A percentile compares a stretch with the other conserved stretches of the same genome.
These are phyloP conservation scores for Ophiosphaerella herpotricha DNA, from an alignment of 2,329 filamentous ascomycete genomes.

Conservation along the genomic window DNA sequence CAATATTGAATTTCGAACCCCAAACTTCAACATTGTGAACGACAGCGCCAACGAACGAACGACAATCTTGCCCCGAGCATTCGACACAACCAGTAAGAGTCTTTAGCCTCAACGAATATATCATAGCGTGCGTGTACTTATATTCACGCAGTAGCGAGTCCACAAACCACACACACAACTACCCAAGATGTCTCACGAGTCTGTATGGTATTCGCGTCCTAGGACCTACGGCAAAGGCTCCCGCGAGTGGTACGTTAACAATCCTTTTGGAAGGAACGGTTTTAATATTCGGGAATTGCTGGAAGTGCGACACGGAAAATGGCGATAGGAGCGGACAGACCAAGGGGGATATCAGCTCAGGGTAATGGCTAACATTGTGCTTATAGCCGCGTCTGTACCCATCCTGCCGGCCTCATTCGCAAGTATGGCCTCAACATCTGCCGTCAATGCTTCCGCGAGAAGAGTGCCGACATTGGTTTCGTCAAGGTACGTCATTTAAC, in stretches of 20 bases:
- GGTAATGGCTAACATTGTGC: conserved; percentile 34
- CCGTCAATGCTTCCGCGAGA: conserved; percentile 74
- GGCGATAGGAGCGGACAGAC: neutral
- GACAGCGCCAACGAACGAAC: conserved; percentile 33
- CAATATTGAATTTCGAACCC: conserved; percentile 29
- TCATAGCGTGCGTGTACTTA: conserved; percentile 14
- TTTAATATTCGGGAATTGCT: neutral
- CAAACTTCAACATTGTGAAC: conserved; percentile 26
- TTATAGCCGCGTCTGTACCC: conserved; percentile 79
- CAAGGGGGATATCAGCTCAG: conserved; percentile 5
- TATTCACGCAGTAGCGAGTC: conserved; percentile 24
- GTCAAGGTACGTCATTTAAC: conserved; percentile 59
- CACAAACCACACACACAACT: conserved; percentile 36
- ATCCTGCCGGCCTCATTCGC: conserved; percentile 98
- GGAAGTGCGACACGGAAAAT: neutral
- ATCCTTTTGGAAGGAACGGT: neutral
- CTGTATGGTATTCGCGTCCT: conserved; percentile 98
- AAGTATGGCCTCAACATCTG: conserved; percentile 96
- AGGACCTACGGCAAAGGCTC: conserved; percentile 97
- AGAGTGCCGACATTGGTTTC: conserved; percentile 70
- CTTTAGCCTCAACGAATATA: neutral
- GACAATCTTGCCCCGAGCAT: conserved; percentile 32
- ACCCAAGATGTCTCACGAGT: conserved; percentile 84
- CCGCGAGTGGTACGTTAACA: conserved; percentile 78
- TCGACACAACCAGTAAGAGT: conserved; percentile 28